Percentiles rank a stretch among this genome's conserved stretches.
phyloP scores from a whole-genome alignment of 352 stramenopile genomes.

The Pythium aphanidermatum region DNA sequence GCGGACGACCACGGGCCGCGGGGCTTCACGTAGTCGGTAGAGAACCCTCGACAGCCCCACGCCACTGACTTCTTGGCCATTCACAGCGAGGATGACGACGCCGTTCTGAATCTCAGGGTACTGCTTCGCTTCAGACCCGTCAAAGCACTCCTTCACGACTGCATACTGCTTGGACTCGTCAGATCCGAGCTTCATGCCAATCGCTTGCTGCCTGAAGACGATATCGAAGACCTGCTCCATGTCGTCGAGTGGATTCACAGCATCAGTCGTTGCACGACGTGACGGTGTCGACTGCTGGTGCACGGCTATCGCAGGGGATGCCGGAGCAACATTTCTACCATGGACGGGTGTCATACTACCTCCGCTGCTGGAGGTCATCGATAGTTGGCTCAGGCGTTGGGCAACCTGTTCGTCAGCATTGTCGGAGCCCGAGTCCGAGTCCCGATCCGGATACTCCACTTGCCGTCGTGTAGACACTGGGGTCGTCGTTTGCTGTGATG shows the following conservation, averaged over 20 bases:
- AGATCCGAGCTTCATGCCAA: constrained; percentile 74
- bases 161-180: constrained; percentile 69
- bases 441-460: constrained; percentile 20
- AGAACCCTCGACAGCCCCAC: constrained; percentile 68
- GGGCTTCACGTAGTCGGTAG: constrained; percentile 68
- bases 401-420: constrained; percentile 29
- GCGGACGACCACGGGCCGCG: constrained; percentile 73
- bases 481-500: neutral
- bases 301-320: constrained; percentile 11
- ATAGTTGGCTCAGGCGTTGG: constrained; percentile 12
- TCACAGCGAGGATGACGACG: constrained; percentile 78
- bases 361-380: constrained; percentile 1
- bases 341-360: constrained; percentile 1
- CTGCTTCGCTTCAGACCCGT: constrained; percentile 58
- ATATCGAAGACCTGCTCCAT: constrained; percentile 82
- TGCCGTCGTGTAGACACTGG: constrained; percentile 4
- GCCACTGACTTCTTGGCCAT: constrained; percentile 68
- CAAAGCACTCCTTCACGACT: constrained; percentile 80
- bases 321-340: constrained; percentile 1
- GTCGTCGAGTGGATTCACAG: constrained; percentile 36
- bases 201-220: constrained; percentile 82
- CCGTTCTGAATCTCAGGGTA: constrained; percentile 78
- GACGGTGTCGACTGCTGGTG: neutral
- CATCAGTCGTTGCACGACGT: constrained; percentile 4
- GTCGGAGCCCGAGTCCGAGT: constrained; percentile 51